These are phyloP conservation scores for Kodamaea hsintzibuensis DNA, from an alignment of 805 yeast genomes.

Conservation along the genomic window DNA sequence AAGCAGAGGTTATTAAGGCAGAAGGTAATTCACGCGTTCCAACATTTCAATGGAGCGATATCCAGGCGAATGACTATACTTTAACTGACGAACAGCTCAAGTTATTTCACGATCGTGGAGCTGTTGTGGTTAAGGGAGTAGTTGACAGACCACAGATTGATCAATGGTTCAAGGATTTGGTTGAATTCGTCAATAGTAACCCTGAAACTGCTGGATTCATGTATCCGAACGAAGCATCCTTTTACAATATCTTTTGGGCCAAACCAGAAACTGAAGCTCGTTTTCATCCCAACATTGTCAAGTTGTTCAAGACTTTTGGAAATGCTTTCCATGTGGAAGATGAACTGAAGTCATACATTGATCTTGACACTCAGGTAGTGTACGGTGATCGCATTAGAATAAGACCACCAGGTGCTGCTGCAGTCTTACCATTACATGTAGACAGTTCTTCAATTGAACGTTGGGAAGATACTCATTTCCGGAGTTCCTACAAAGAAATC, in stretches of 20 bases:
- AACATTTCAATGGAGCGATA: conserved; percentile 16
- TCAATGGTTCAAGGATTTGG: conserved; percentile 17
- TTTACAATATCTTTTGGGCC: conserved; percentile 40
- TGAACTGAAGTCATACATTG: conserved; percentile 20
- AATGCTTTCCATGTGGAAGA: conserved; percentile 14
- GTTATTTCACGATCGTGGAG: conserved; percentile 17
- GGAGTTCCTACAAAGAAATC: conserved; percentile 36
- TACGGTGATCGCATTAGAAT: conserved; percentile 47
- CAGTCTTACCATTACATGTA: conserved; percentile 39
- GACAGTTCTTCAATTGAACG: conserved; percentile 47
- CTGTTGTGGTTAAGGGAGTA: conserved; percentile 18
- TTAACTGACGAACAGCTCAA: conserved; percentile 11
- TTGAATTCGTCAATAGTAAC: conserved; percentile 15
- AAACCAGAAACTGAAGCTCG: conserved; percentile 39
- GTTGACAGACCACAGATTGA: conserved; percentile 17
- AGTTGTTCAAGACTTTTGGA: conserved; percentile 26
- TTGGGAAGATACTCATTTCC: conserved; percentile 45
- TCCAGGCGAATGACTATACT: conserved; percentile 12
- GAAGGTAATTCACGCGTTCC: conserved; percentile 25
- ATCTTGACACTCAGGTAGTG: conserved; percentile 31
- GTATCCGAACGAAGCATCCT: neutral
- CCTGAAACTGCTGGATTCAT: conserved; percentile 10
- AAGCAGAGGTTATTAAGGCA: conserved; percentile 18
- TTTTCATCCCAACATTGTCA: conserved; percentile 34
- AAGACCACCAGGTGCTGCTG: conserved; percentile 37